Percentiles rank a stretch among this genome's conserved stretches.
Conservation (phyloP, 2,329 filamentous ascomycete genomes). For the Pseudogymnoascus sp. region DNA sequence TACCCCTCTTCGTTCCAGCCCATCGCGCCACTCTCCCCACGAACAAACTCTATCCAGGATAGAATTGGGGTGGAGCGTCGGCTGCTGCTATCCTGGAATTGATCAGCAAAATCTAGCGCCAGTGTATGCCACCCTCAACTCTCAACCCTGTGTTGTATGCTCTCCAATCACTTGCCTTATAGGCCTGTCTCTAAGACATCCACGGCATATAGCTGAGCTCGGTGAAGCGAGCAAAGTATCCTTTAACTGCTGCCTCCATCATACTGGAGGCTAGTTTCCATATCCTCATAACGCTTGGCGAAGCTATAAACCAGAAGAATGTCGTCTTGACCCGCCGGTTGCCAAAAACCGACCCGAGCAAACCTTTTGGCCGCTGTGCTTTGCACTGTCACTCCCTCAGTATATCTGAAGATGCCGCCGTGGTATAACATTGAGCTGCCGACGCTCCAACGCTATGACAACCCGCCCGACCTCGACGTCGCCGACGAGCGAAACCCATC, state of each 20-base stretch:
- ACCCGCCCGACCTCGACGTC: slow-evolving; percentile 5
- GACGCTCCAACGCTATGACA: neutral
- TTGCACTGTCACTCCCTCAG: neutral
- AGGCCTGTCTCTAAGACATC: neutral
- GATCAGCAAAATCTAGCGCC: neutral
- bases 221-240: neutral
- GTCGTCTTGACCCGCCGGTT: neutral
- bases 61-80: neutral
- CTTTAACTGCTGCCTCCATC: neutral
- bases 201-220: neutral
- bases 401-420: neutral
- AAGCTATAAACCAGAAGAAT: neutral
- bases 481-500: neutral
- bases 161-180: neutral
- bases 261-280: neutral
- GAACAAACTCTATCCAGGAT: slow-evolving; percentile 1
- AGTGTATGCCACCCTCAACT: neutral
- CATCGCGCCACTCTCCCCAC: neutral
- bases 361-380: neutral
- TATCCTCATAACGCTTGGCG: neutral
- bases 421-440: slow-evolving; percentile 1
- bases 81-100: neutral
- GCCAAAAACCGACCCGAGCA: neutral
- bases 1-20: neutral
- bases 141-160: neutral